phyloP scores from a whole-genome alignment of 306 rosid genomes.

The Dalbergia cultrata region DNA sequence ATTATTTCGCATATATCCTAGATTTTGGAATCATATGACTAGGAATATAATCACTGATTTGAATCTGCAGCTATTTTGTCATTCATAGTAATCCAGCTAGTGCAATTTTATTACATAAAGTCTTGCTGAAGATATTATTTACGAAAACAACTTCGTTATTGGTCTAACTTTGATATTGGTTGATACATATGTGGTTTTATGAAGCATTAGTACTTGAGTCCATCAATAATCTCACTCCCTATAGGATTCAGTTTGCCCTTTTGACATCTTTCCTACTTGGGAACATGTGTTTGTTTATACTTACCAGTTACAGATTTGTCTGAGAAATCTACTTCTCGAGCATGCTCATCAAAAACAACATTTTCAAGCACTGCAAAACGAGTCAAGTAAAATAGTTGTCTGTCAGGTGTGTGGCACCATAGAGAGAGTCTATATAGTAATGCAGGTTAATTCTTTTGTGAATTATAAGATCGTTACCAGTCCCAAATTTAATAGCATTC shows the following conservation, averaged over 20 bases:
- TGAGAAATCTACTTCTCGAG: constrained; percentile 74
- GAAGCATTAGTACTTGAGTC: neutral
- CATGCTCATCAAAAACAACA: constrained; percentile 80
- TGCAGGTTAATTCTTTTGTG: neutral
- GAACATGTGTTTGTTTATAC: constrained; percentile 13
- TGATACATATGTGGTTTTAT: constrained; percentile 1
- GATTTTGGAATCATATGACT: neutral
- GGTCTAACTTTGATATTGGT: neutral
- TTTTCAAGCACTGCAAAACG: constrained; percentile 72
- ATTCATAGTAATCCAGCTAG: neutral
- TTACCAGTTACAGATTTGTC: constrained; percentile 83
- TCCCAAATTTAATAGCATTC: constrained; percentile 85
- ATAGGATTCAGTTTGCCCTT: neutral
- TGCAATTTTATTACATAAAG: neutral
- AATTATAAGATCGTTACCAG: constrained; percentile 54
- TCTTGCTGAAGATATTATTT: neutral
- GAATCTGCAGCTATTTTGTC: constrained; percentile 9
- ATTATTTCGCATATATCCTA: constrained; percentile 10
- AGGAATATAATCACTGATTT: neutral
- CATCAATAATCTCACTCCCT: constrained; percentile 28
- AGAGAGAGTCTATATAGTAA: neutral
- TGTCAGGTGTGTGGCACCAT: constrained; percentile 24
- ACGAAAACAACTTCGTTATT: neutral
- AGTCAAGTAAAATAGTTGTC: constrained; percentile 31
- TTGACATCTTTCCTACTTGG: neutral